phyloP scores from a whole-genome alignment of 306 rosid species.

The Vigna angularis region DNA sequence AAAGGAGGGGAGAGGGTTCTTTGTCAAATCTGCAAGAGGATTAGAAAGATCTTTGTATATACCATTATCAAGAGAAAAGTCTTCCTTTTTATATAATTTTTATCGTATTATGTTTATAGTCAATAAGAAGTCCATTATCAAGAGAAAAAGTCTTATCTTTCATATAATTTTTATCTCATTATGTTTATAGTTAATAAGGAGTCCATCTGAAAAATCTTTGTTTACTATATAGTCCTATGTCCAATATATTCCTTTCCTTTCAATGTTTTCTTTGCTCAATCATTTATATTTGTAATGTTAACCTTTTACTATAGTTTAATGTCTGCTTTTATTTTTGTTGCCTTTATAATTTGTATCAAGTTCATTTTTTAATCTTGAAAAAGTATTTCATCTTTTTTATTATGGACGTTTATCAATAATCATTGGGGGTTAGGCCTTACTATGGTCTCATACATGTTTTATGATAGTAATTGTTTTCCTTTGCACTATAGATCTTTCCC shows the following conservation, averaged over 20 bases:
- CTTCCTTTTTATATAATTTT: background rate
- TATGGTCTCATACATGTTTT: background rate
- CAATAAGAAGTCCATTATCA: background rate
- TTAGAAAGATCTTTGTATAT: background rate
- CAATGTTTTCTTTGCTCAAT: constrained; percentile 7
- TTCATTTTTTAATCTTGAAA: background rate
- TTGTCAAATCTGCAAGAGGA: constrained; percentile 17
- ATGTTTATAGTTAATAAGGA: background rate
- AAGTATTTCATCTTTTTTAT: background rate
- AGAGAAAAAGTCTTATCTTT: background rate
- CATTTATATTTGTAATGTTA: background rate
- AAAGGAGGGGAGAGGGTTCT: background rate
- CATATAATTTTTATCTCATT: background rate
- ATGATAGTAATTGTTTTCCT: background rate
- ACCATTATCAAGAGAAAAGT: background rate
- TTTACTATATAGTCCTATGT: background rate
- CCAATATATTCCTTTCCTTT: background rate
- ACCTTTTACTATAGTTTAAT: constrained; percentile 1
- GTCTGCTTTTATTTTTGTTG: background rate
- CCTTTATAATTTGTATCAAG: background rate
- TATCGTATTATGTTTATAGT: background rate
- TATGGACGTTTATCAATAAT: background rate
- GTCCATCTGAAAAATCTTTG: constrained; percentile 9
- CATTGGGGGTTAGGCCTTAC: constrained; percentile 19
- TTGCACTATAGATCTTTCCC: background rate